phyloP scores from a whole-genome alignment of 225 moss, liverwort and hornwort species.

The Sphagnum tenellum region DNA sequence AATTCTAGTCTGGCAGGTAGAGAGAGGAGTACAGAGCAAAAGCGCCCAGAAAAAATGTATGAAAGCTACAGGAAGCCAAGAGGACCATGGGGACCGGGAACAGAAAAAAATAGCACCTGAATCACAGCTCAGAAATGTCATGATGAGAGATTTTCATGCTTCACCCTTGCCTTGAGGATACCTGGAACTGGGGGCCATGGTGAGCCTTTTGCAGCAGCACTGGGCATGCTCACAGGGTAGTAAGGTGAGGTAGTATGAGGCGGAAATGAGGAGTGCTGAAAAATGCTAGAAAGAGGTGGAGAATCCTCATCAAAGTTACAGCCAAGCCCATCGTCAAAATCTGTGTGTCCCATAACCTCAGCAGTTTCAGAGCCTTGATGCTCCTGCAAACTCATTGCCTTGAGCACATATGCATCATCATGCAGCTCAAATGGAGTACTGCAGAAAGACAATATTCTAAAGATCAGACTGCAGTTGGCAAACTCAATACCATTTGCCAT shows the following conservation, averaged over 20 bases:
- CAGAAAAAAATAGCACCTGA: too few species aligned
- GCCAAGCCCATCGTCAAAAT: conserved; percentile 77
- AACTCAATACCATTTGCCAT: too few species aligned
- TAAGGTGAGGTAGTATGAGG: conserved; percentile 63
- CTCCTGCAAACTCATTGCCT: conserved; percentile 89
- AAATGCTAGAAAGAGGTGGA: conserved; percentile 80
- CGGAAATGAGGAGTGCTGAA: conserved; percentile 65
- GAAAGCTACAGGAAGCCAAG: too few species aligned
- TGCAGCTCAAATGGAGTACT: conserved; percentile 97
- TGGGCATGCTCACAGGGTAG: conserved; percentile 40
- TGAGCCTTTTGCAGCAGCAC: conserved; percentile 55
- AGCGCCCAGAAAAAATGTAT: too few species aligned
- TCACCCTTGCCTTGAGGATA: conserved; percentile 88
- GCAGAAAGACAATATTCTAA: conserved; percentile 16
- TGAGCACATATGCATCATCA: conserved; percentile 95
- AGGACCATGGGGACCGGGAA: too few species aligned
- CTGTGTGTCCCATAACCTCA: conserved; percentile 55
- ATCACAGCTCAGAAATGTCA: background rate
- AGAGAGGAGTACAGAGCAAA: too few species aligned
- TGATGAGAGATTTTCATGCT: conserved; percentile 72
- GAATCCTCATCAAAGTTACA: conserved; percentile 77
- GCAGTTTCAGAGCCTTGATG: conserved; percentile 58
- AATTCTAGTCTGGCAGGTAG: too few species aligned
- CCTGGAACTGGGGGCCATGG: conserved; percentile 76
- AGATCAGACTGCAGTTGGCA: background rate